Conservation (phyloP, 2,329 filamentous ascomycete species). For the Ascochyta fabae region DNA sequence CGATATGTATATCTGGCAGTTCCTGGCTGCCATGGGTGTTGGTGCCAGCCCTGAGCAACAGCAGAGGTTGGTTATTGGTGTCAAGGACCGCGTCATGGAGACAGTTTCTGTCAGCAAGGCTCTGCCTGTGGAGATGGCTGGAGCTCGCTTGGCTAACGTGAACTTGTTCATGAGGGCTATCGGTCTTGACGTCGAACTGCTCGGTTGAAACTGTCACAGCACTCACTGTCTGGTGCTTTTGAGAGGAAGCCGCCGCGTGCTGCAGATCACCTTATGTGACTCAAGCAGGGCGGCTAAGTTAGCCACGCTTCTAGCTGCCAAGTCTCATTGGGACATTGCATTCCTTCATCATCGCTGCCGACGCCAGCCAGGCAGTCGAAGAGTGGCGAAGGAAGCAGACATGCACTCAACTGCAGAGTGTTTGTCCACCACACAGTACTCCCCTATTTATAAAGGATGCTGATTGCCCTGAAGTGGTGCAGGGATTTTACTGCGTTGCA, state of each 20-base stretch:
- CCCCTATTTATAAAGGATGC: constrained; percentile 20
- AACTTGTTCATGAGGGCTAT: constrained; percentile 99
- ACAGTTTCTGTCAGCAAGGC: constrained; percentile 90
- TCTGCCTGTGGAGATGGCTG: constrained; percentile 83
- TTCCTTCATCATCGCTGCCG: constrained; percentile 1
- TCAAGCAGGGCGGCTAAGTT: not conserved
- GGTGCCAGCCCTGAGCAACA: constrained; percentile 94
- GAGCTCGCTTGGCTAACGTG: constrained; percentile 84
- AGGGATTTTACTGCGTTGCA: constrained; percentile 18
- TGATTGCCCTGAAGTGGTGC: constrained; percentile 17
- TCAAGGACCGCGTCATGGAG: constrained; percentile 98
- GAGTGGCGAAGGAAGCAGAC: constrained; percentile 1
- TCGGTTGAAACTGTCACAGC: constrained; percentile 57
- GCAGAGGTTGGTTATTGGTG: constrained; percentile 88
- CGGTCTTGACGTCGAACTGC: constrained; percentile 90
- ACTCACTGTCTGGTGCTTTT: constrained; percentile 1
- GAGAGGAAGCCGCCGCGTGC: not conserved
- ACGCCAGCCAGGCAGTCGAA: not conserved
- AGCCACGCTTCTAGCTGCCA: constrained; percentile 3
- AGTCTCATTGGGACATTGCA: not conserved
- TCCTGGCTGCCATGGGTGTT: constrained; percentile 92
- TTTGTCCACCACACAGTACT: constrained; percentile 19
- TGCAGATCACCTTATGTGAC: not conserved
- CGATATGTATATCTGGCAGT: constrained; percentile 98
- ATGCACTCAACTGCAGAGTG: constrained; percentile 5